Percentiles rank a stretch among this genome's conserved stretches.
These are phyloP conservation scores for Pseudogymnoascus sp. DNA, from an alignment of 2,329 filamentous ascomycete species.

Conservation along the genomic window DNA sequence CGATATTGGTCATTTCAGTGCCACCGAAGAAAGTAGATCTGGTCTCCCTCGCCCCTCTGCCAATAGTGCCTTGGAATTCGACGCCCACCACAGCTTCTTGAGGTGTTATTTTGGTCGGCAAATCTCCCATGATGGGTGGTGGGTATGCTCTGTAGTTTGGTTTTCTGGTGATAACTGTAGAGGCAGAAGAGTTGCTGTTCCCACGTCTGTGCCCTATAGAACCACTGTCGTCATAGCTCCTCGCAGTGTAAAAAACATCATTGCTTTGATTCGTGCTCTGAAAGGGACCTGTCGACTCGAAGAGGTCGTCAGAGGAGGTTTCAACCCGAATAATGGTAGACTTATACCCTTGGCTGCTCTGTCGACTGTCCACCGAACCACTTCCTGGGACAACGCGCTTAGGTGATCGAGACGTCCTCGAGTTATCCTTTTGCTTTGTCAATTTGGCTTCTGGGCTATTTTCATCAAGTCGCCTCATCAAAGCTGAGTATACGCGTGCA, in stretches of 20 bases:
- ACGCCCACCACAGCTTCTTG: conserved; percentile 23
- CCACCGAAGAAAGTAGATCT: conserved; percentile 45
- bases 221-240: background rate
- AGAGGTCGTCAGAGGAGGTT: background rate
- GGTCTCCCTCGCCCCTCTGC: conserved; percentile 31
- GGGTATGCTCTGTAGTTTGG: conserved; percentile 5
- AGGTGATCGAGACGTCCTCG: conserved; percentile 12
- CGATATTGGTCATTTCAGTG: conserved; percentile 39
- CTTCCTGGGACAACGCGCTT: conserved; percentile 11
- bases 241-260: conserved; percentile 5
- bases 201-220: background rate
- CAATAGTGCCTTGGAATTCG: conserved; percentile 13
- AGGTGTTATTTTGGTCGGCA: conserved; percentile 15
- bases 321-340: conserved; percentile 9
- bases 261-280: background rate
- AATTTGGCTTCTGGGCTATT: conserved; percentile 26
- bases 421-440: conserved; percentile 16
- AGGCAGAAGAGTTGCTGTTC: background rate
- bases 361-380: conserved; percentile 15
- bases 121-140: conserved; percentile 8
- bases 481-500: conserved; percentile 52
- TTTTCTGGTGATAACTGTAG: conserved; percentile 2
- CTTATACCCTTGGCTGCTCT: conserved; percentile 12
- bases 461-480: conserved; percentile 48
- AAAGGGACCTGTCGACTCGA: background rate